Conservation (phyloP, 768 basidiomycete species). For the Stropharia rugosoannulata region DNA sequence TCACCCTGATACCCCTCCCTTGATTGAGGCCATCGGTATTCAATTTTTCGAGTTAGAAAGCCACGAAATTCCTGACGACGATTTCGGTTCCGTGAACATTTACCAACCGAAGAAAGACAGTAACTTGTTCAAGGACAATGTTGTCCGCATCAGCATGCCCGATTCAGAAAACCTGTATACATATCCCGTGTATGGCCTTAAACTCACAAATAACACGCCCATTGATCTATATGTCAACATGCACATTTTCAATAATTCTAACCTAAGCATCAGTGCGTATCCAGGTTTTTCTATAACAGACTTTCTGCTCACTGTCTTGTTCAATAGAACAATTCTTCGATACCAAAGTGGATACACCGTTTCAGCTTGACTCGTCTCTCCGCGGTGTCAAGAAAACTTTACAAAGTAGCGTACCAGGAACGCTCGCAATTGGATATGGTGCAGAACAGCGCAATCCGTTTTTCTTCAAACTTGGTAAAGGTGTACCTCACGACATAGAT, state of each 20-base stretch:
- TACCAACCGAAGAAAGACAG: background rate
- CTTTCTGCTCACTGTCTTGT: background rate
- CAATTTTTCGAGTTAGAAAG: background rate
- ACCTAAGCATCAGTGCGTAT: background rate
- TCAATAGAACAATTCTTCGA: background rate
- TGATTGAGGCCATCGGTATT: background rate
- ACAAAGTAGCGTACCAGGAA: background rate
- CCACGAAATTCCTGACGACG: background rate
- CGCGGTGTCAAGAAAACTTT: too few relatives aligned
- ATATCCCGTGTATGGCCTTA: background rate
- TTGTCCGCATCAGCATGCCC: background rate
- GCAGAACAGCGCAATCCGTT: background rate
- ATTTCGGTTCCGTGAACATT: background rate
- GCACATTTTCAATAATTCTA: background rate
- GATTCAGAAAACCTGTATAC: background rate
- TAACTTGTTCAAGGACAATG: background rate
- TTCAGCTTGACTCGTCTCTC: background rate
- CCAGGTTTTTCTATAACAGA: background rate
- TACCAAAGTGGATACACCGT: background rate
- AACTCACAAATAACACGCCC: background rate
- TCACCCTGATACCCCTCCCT: too few relatives aligned
- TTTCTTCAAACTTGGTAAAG: background rate
- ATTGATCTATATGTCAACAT: background rate
- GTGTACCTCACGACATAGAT: background rate
- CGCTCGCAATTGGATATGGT: background rate